These are phyloP conservation scores for Chlamydomonas sp. DNA, from an alignment of 139 green algal genomes.

Conservation along the genomic window DNA sequence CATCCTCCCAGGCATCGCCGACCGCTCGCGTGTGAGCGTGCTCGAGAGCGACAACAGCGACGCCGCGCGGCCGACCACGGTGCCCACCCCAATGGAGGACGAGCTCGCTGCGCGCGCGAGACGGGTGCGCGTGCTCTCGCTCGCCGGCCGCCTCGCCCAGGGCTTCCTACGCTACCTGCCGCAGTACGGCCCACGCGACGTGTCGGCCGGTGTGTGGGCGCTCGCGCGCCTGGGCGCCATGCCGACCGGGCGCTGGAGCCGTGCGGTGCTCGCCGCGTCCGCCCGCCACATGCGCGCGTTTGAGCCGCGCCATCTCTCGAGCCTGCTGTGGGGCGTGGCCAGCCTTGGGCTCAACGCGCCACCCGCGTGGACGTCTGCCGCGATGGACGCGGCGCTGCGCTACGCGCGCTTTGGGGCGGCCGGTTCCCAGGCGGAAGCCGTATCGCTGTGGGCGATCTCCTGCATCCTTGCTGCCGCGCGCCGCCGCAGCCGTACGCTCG, in stretches of 20 bases:
- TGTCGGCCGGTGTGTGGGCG: neutral
- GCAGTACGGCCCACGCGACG: neutral
- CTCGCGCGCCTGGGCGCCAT: neutral
- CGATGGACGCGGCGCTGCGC: neutral
- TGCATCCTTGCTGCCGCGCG: neutral
- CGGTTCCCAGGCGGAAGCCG: no score
- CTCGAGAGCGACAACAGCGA: neutral
- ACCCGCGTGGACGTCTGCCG: neutral
- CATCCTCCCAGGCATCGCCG: neutral
- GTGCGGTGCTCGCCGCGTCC: neutral
- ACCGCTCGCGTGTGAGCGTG: neutral
- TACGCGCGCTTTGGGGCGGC: no score
- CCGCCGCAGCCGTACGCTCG: neutral
- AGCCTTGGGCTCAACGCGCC: neutral
- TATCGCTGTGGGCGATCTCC: neutral
- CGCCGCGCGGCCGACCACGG: neutral
- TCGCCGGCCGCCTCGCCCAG: neutral
- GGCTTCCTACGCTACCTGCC: neutral
- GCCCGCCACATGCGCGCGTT: neutral
- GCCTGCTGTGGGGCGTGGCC: neutral
- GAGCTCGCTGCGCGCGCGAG: neutral
- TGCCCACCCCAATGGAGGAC: neutral
- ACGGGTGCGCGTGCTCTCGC: neutral
- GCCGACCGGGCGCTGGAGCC: neutral
- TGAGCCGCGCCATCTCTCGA: neutral